Percentiles rank a stretch among this genome's conserved stretches.
phyloP scores from a whole-genome alignment of 176 grass and related monocot species.

The Dendrocalamus sinicus region DNA sequence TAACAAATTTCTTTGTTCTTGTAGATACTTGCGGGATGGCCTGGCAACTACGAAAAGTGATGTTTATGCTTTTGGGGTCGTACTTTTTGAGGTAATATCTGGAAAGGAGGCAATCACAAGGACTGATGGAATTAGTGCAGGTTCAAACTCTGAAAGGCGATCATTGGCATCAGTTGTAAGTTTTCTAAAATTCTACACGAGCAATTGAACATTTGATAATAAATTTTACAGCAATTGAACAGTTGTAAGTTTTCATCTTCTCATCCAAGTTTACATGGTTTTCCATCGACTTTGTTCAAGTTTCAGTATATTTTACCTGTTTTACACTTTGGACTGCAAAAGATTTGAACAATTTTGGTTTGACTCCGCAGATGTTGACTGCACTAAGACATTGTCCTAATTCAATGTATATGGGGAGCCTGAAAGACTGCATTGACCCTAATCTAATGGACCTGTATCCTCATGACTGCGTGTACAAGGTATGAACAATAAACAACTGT shows the following conservation, averaged over 20 bases:
- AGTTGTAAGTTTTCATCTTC: not conserved
- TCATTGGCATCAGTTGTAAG: constrained; percentile 97
- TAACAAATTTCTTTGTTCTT: constrained; percentile 42
- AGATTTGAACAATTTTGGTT: constrained; percentile 24
- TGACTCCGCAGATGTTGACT: constrained; percentile 74
- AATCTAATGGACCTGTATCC: constrained; percentile 91
- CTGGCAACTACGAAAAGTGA: constrained; percentile 93
- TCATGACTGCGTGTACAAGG: constrained; percentile 87
- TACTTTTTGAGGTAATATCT: constrained; percentile 96
- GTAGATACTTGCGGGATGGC: constrained; percentile 88
- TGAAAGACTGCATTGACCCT: constrained; percentile 73
- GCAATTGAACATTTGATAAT: constrained; percentile 19
- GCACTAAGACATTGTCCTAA: constrained; percentile 68
- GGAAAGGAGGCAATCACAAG: constrained; percentile 94
- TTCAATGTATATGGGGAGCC: constrained; percentile 62
- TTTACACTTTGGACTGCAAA: not conserved
- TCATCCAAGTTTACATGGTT: not conserved
- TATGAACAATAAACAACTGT: constrained; percentile 34
- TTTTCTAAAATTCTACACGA: constrained; percentile 31
- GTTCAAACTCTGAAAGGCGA: constrained; percentile 80
- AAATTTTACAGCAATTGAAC: not conserved
- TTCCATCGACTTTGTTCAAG: not conserved
- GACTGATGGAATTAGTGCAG: constrained; percentile 52
- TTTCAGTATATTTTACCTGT: constrained; percentile 27
- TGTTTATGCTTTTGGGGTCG: constrained; percentile 97